These are phyloP conservation scores for Coemansia sp. DNA, from an alignment of 192 early-diverging fungal genomes.

Conservation along the genomic window DNA sequence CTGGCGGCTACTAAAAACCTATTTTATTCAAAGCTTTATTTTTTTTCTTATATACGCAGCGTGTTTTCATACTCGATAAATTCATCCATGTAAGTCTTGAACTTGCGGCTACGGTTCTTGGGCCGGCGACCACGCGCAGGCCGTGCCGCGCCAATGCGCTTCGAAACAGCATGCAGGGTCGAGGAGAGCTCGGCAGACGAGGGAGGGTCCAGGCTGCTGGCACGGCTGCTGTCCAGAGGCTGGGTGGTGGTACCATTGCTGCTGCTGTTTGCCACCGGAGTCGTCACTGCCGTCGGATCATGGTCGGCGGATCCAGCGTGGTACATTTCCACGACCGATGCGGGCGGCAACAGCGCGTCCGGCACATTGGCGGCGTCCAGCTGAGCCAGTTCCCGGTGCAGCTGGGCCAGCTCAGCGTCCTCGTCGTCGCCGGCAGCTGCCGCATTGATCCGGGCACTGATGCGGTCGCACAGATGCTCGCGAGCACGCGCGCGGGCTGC, in stretches of 20 bases:
- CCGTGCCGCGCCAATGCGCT: constrained; percentile 1
- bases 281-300: not conserved
- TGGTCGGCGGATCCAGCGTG: not conserved
- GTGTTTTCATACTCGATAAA: constrained; percentile 39
- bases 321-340: constrained; percentile 11
- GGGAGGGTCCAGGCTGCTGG: constrained; percentile 32
- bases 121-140: constrained; percentile 29
- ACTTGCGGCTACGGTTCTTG: constrained; percentile 14
- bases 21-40: constrained; percentile 1
- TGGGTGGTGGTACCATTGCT: not conserved
- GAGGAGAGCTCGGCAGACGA: constrained; percentile 12
- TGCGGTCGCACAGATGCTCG: constrained; percentile 26
- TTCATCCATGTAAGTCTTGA: constrained; percentile 28
- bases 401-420: constrained; percentile 1
- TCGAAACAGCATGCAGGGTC: constrained; percentile 9
- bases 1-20: constrained; percentile 1
- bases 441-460: constrained; percentile 11
- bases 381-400: constrained; percentile 20
- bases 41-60: constrained; percentile 4
- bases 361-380: constrained; percentile 23
- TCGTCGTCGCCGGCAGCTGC: not conserved
- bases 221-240: constrained; percentile 24
- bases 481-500: constrained; percentile 23
- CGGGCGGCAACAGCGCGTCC: constrained; percentile 27
- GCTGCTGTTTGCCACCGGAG: not conserved